phyloP scores from a whole-genome alignment of 352 stramenopile species.

The Hyphochytrium catenoides region DNA sequence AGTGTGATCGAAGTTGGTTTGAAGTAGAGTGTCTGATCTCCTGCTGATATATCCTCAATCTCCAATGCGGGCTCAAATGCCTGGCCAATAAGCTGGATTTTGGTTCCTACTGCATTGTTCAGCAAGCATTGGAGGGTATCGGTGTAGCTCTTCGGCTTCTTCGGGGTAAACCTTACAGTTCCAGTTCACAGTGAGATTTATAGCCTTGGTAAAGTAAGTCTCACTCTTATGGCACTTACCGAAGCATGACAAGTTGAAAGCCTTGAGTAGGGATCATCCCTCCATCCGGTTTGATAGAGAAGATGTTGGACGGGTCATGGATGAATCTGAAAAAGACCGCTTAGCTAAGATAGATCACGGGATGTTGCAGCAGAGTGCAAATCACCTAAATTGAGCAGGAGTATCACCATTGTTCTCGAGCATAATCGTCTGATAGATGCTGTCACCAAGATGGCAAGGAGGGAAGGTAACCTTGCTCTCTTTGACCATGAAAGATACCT shows the following conservation, averaged over 20 bases:
- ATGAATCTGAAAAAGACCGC: no score
- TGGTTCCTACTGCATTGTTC: conserved; percentile 25
- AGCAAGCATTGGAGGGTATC: conserved; percentile 34
- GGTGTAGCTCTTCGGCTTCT: conserved; percentile 17
- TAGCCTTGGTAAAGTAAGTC: no score
- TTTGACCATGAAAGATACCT: conserved; percentile 9
- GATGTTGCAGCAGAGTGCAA: no score
- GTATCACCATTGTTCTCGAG: conserved; percentile 66
- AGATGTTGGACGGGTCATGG: conserved; percentile 24
- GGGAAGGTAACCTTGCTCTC: conserved; percentile 42
- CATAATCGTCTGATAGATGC: conserved; percentile 59
- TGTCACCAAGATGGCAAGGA: conserved; percentile 57
- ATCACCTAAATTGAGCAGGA: conserved; percentile 49
- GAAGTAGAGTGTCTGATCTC: conserved; percentile 30
- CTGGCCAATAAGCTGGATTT: conserved; percentile 22
- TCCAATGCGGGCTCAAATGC: conserved; percentile 8
- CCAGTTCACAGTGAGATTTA: no score
- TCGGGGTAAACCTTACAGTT: conserved; percentile 34
- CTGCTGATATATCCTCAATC: conserved; percentile 1
- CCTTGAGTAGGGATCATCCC: conserved; percentile 42
- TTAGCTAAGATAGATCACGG: no score
- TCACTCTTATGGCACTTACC: conserved; percentile 8
- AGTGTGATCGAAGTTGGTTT: conserved; percentile 58
- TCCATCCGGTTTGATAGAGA: conserved; percentile 32
- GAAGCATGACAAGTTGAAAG: conserved; percentile 53